Conservation (phyloP, 164 flowering plant genomes). For the grape (Vitis vinifera) region ASM3070453v1 NC_081817.1:960501-961000, state of each 20-base stretch:
- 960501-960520: not conserved
- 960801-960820: conserved; percentile 90
- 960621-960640: no score
- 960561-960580: not conserved
- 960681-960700: not conserved
- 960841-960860: conserved; percentile 56
- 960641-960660: no score
- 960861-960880: not conserved
- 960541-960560: not conserved
- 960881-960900: not conserved
- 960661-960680: no score
- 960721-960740: conserved; percentile 32
- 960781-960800: conserved; percentile 92
- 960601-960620: not conserved
- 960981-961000: conserved; percentile 98
- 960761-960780: conserved; percentile 91
- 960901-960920: not conserved
- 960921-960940: not conserved
- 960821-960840: conserved; percentile 97
- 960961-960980: conserved; percentile 48
- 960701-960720: not conserved
- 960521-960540: not conserved
- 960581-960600: not conserved
- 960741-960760: conserved; percentile 96
- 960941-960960: not conserved